Conservation (phyloP, 176 grass and related monocot genomes). For the Carex kokanica region DNA sequence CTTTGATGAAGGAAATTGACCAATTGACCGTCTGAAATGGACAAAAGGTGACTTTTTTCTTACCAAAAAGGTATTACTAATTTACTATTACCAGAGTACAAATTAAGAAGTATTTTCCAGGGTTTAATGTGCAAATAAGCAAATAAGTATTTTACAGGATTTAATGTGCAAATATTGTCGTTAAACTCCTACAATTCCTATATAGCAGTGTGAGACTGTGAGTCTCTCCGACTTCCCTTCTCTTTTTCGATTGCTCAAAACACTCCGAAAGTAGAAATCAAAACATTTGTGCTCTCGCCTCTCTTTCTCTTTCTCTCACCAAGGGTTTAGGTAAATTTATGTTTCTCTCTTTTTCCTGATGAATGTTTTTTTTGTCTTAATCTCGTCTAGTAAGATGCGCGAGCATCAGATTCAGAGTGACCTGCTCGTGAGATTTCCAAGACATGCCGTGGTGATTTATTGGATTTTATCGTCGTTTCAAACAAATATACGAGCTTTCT, state of each 20-base stretch:
- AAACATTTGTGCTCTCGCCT: background rate
- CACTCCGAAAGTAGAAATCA: background rate
- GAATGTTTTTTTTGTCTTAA: background rate
- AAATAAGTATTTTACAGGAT: background rate
- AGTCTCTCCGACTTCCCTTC: background rate
- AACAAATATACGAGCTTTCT: background rate
- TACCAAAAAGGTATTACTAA: too few species aligned
- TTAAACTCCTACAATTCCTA: too few species aligned
- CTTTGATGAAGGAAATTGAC: too few species aligned
- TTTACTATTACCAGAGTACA: background rate
- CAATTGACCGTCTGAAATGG: too few species aligned
- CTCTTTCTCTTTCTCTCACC: background rate
- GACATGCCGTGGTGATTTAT: background rate
- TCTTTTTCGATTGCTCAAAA: background rate
- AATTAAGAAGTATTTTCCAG: background rate
- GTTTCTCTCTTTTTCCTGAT: background rate
- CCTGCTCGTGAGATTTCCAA: background rate
- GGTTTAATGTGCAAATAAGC: background rate
- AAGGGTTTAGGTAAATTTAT: background rate
- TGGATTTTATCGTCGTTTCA: background rate
- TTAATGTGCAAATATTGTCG: background rate
- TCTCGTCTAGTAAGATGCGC: background rate
- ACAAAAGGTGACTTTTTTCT: too few species aligned
- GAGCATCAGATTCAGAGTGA: background rate
- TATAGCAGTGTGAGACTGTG: background rate